phyloP scores from a whole-genome alignment of 2,329 filamentous ascomycete genomes.

The Pseudogymnoascus sp. region DNA sequence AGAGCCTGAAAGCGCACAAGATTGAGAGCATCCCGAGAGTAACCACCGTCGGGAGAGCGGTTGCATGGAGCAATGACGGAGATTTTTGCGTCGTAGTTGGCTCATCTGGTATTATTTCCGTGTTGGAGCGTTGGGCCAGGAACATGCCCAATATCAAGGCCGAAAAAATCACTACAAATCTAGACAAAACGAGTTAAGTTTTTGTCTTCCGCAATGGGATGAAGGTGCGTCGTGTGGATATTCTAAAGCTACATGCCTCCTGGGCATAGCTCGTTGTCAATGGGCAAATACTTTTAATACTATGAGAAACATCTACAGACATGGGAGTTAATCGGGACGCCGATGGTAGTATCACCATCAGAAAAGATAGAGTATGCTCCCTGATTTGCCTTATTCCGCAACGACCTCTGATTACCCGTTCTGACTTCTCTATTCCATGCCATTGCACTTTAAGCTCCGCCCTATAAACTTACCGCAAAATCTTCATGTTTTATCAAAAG shows the following conservation, averaged over 20 bases:
- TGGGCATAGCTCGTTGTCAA: background rate
- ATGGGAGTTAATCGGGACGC: background rate
- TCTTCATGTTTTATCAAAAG: background rate
- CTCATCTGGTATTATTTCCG: conserved; percentile 21
- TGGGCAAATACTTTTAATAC: background rate
- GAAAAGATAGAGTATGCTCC: background rate
- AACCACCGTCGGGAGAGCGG: conserved; percentile 22
- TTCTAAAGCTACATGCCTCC: background rate
- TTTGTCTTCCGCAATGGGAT: background rate
- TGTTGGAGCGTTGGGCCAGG: conserved; percentile 16
- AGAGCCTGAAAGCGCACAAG: conserved; percentile 20
- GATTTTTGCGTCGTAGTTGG: conserved; percentile 27
- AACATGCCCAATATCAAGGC: background rate
- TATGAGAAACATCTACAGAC: background rate
- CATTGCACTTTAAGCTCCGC: background rate
- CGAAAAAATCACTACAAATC: background rate
- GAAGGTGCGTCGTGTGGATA: background rate
- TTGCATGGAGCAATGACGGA: conserved; percentile 26
- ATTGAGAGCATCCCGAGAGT: conserved; percentile 20
- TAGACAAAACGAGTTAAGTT: background rate
- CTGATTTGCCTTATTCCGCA: background rate
- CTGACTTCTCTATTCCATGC: background rate
- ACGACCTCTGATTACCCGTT: background rate
- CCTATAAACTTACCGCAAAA: background rate
- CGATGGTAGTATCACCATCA: background rate